Base-by-base conservation (phyloP, 176 grass and related monocot genomes). In the Cenchrus americanus region DNA sequence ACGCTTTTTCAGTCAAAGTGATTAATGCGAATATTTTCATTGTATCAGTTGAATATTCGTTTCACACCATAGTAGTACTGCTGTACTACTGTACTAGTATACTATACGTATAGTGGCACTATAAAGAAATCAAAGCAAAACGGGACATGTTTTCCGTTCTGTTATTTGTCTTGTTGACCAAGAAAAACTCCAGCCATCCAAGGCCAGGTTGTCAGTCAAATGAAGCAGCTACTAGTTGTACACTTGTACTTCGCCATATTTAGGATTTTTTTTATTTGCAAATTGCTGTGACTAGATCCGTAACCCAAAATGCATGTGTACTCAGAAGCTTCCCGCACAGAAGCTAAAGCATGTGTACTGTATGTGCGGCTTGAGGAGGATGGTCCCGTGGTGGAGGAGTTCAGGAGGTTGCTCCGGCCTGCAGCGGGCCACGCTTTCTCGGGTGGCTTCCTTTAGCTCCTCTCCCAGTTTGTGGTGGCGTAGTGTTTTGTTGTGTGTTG, bases 131-230 rank as follows among this genome's bases (percentile, higher is more conserved):
- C 71, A 62, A 70, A 76, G 54, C 64, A 22, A 83, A 87, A 83
- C 24, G 44, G 32, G 52, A 75, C 9, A 74, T 68, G 52, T n/a
- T 19, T 58, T 79, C 60, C 17, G 8, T 17, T 74, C 23, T 32
- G 57, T 51, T 51, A 57, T 40, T 69, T 82, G 14, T 86, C 78
- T 86, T 82, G 71, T 47, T 22, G 82, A 63, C 78, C 83, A 86
- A 89, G 71, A 86, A 76, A 77, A 54, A 77, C 27, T 37, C 55
- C 10, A 52, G 0, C 83, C 40, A 68, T 61, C 32, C 60, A 70
- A 67, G 27, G 41, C 40, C 64, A 60, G 24, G 84, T 46, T 86
- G 65, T 60, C 78, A 41, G 88, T 78, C 88, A 87, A 88, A 80
- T 27, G 23, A 76, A 52, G 85, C 67, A 71, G 17, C 52, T 47